phyloP scores from a whole-genome alignment of 306 rosid genomes.

The Dicorynia guianensis region DNA sequence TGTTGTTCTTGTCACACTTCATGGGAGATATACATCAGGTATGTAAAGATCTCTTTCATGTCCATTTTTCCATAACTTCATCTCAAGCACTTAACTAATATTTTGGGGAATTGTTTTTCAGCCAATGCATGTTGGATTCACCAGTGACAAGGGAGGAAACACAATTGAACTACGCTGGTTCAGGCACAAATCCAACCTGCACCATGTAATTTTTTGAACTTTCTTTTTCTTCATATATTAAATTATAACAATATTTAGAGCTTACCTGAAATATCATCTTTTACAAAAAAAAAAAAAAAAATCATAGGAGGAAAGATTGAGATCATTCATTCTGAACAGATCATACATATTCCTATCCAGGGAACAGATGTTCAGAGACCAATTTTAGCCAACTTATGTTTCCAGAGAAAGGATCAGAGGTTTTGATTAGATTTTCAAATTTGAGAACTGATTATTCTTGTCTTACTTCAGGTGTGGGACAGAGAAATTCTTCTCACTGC shows the following conservation, averaged over 20 bases:
- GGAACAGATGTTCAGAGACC: no score
- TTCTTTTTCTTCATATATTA: neutral
- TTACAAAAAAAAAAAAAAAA: no score
- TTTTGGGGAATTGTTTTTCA: conserved; percentile 36
- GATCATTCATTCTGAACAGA: no score
- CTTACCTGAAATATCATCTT: no score
- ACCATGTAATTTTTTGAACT: conserved; percentile 66
- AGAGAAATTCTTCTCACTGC: conserved; percentile 77
- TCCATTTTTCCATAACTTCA: neutral
- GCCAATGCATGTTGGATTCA: conserved; percentile 93
- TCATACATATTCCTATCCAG: no score
- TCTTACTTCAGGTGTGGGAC: conserved; percentile 82
- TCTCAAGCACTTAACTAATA: neutral
- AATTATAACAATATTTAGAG: no score
- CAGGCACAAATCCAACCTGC: conserved; percentile 87
- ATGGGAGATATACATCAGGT: conserved; percentile 97
- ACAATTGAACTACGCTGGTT: conserved; percentile 80
- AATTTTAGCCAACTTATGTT: neutral
- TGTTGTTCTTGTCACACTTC: conserved; percentile 86
- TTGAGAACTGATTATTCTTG: neutral
- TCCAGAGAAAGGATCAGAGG: no score
- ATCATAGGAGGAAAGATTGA: no score
- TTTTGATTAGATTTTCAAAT: no score
- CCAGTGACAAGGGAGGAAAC: conserved; percentile 89
- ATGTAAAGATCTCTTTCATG: neutral